Base-by-base conservation (phyloP, 805 yeast species). In the Metschnikowia borealis region DNA sequence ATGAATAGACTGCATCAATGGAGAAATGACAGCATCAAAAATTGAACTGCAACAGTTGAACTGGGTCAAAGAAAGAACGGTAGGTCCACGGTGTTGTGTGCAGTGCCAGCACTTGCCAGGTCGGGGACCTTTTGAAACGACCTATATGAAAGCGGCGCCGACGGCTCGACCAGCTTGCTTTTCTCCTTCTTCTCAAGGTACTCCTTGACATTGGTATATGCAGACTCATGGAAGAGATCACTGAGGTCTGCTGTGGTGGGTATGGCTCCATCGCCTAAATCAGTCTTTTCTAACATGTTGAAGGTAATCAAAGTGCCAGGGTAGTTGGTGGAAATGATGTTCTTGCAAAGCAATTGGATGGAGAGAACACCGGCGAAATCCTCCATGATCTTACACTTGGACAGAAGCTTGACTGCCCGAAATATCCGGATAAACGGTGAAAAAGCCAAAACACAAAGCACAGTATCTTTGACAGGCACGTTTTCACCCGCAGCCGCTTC, bases 271-370 rank as follows among this genome's bases (percentile, higher is more conserved):
- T 52, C 54, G 23, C 39, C 46, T 13, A 47, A 26, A 5, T 58
- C 48, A 7, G 63, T 46, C 29, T 59, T 48, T 49, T 73, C 78
- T 40, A 72, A 54, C 73, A 73, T 66, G 54, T 72, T 70, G 52
- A 72, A 70, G 0, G 71, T 67, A 3, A 74, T 64, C 33, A 74
- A 57, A 1, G 74, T 67, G 8, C 77, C 77, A 1, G 69, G 56
- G 45, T 72, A 70, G 32, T 54, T 61, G 13, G 64, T 50, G 13
- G 62, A 48, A 2, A 56, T 55, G 11, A 56, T 45, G 52, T 67
- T 69, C 48, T 67, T 70, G 51, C 75, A 72, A 5, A 74, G 59
- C 36, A 73, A 58, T 53, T 73, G 77, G 15, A 73, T 53, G 3
- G 73, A 65, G 14, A 73, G 55, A 3, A 70, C 62, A 1, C 78